A percentile compares a stretch with the other conserved stretches of the same genome.
Conservation (phyloP, 2,329 filamentous ascomycete genomes). For the Lasiodiplodia gonubiensis region DNA sequence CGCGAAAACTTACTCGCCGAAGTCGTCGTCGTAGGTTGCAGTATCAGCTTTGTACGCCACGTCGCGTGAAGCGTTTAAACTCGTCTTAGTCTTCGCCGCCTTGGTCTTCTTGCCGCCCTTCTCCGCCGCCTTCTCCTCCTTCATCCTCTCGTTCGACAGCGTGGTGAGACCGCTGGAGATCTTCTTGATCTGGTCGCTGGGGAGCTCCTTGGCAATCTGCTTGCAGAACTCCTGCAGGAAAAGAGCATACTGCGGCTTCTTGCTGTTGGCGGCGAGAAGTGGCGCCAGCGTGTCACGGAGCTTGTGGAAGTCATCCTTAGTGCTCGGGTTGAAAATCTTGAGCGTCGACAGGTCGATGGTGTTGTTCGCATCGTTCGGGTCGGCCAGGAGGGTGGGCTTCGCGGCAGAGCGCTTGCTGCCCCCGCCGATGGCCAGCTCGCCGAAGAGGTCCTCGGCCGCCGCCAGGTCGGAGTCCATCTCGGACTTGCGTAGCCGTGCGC, state of each 20-base stretch:
- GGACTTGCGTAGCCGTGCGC: constrained; percentile 74
- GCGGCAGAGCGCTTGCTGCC: constrained; percentile 72
- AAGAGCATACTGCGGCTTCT: constrained; percentile 87
- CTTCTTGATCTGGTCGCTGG: constrained; percentile 96
- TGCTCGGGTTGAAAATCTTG: constrained; percentile 85
- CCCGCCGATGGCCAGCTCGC: constrained; percentile 71
- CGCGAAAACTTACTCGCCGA: constrained; percentile 73
- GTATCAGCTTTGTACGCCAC: constrained; percentile 67
- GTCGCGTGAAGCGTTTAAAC: constrained; percentile 70
- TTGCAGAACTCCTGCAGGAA: constrained; percentile 93
- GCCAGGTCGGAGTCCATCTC: constrained; percentile 89
- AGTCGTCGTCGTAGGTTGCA: constrained; percentile 80
- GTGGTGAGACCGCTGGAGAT: constrained; percentile 86
- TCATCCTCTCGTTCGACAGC: constrained; percentile 96
- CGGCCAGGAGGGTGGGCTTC: constrained; percentile 70
- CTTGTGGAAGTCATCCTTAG: constrained; percentile 82
- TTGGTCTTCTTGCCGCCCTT: constrained; percentile 97
- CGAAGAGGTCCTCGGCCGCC: constrained; percentile 91
- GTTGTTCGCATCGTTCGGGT: constrained; percentile 74
- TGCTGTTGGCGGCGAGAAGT: constrained; percentile 73
- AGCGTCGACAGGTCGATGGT: constrained; percentile 81
- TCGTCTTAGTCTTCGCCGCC: constrained; percentile 93
- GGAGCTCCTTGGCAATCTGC: constrained; percentile 83
- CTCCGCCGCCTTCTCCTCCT: constrained; percentile 93
- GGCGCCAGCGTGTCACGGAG: constrained; percentile 81